Conservation (phyloP, 345 rosid genomes). For the Eutrema heterophyllum region DNA sequence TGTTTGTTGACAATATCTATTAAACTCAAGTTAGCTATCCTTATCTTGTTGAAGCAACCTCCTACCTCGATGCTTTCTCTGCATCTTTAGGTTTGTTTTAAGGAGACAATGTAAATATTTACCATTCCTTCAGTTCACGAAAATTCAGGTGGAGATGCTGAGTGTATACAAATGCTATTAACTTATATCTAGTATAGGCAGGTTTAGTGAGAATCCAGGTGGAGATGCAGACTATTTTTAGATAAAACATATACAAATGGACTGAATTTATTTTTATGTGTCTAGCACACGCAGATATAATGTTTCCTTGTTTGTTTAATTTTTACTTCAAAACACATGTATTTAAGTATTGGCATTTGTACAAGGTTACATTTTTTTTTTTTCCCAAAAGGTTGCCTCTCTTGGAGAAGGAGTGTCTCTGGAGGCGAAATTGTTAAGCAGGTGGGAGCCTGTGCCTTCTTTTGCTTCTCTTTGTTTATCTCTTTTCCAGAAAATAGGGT, state of each 20-base stretch:
- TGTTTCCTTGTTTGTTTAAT: background rate
- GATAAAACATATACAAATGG: background rate
- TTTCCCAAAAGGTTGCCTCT: conserved; percentile 69
- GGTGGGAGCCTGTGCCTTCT: conserved; percentile 41
- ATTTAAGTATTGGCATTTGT: background rate
- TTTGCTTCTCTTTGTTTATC: conserved; percentile 12
- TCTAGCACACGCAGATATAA: background rate
- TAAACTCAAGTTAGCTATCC: background rate
- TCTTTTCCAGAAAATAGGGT: background rate
- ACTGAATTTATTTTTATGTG: background rate
- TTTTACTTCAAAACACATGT: background rate
- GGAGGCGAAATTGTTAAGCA: conserved; percentile 87
- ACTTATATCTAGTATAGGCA: background rate
- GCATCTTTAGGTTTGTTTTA: background rate
- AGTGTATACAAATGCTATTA: background rate
- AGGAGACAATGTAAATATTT: background rate
- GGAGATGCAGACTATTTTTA: background rate
- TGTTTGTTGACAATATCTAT: background rate
- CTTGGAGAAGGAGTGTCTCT: conserved; percentile 97
- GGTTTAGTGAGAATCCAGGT: background rate
- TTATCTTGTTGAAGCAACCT: background rate
- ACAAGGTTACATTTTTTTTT: conserved; percentile 23
- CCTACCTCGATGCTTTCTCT: background rate
- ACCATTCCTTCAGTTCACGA: background rate
- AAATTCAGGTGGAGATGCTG: background rate